Evolutionary conservation across 148 eudicot species (phyloP).

Genomic region (Pharnaceum exiguum): DNA sequence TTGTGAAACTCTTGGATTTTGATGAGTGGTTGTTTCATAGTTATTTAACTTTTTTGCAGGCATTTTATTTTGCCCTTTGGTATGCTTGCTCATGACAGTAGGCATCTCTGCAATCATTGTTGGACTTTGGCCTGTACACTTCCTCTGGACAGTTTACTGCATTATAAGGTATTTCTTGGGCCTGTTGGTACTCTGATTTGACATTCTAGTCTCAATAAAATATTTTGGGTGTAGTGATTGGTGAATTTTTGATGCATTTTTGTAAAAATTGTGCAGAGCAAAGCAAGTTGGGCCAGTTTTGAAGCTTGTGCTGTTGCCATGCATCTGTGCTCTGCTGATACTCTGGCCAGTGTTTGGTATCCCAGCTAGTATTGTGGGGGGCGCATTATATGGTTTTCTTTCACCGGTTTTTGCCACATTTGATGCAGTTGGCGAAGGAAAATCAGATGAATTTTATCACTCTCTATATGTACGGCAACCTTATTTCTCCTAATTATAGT

Average conservation of each 20-base stretch:
- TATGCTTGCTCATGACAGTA: constrained; percentile 49
- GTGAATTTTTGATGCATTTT: constrained; percentile 1
- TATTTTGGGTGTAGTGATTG: not conserved
- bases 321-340: constrained; percentile 33
- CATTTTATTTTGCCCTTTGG: constrained; percentile 59
- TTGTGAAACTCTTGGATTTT: not conserved
- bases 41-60: constrained; percentile 46
- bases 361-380: constrained; percentile 52
- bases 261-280: constrained; percentile 41
- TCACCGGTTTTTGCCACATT: constrained; percentile 86
- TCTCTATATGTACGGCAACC: constrained; percentile 53
- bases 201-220: not conserved
- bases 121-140: constrained; percentile 87
- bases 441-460: constrained; percentile 54
- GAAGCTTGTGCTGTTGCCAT: constrained; percentile 63
- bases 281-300: constrained; percentile 76
- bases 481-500: not conserved
- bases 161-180: constrained; percentile 47
- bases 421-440: constrained; percentile 82
- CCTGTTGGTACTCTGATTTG: too few species aligned
- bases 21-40: not conserved
- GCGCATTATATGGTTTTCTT: constrained; percentile 74
- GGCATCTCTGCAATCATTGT: constrained; percentile 65
- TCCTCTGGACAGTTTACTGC: constrained; percentile 60
- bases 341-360: constrained; percentile 69